Conservation (phyloP, 140 eudicot species). For the Bidens hawaiensis region DNA sequence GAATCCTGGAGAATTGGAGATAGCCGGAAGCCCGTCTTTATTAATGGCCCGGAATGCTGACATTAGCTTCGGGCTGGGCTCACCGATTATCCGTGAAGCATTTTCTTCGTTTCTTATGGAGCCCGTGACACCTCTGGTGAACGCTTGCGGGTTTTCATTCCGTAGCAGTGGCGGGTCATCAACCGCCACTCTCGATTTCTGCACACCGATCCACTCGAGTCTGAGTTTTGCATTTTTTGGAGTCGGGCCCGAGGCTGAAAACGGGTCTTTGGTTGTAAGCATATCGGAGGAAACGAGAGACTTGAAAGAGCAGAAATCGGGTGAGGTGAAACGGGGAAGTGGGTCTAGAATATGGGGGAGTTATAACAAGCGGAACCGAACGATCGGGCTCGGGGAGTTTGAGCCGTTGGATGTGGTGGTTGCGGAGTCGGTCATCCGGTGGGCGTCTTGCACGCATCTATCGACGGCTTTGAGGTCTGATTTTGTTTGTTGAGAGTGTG, state of each 20-base stretch:
- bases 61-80: slow-evolving; percentile 57
- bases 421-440: slow-evolving; percentile 75
- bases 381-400: slow-evolving; percentile 78
- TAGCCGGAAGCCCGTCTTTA: slow-evolving; percentile 24
- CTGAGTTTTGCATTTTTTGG: slow-evolving; percentile 67
- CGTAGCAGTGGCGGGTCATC: slow-evolving; percentile 48
- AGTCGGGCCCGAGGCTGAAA: slow-evolving; percentile 25
- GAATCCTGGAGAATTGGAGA: slow-evolving; percentile 10
- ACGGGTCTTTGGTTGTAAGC: slow-evolving; percentile 20
- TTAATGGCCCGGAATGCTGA: slow-evolving; percentile 47
- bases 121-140: slow-evolving; percentile 34
- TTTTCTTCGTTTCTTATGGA: slow-evolving; percentile 60
- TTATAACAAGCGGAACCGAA: slow-evolving; percentile 71
- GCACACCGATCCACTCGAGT: slow-evolving; percentile 48
- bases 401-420: slow-evolving; percentile 65
- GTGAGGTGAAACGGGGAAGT: slow-evolving; percentile 37
- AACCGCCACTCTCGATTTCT: slow-evolving; percentile 31
- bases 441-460: slow-evolving; percentile 90
- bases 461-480: slow-evolving; percentile 68
- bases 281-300: slow-evolving; percentile 17
- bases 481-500: slow-evolving; percentile 55
- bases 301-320: slow-evolving; percentile 20
- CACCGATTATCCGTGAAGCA: slow-evolving; percentile 35
- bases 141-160: slow-evolving; percentile 61
- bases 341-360: slow-evolving; percentile 42